Evolutionary conservation across 257 asterid genomes (phyloP).

Genomic region (Solanum rostratum): DNA sequence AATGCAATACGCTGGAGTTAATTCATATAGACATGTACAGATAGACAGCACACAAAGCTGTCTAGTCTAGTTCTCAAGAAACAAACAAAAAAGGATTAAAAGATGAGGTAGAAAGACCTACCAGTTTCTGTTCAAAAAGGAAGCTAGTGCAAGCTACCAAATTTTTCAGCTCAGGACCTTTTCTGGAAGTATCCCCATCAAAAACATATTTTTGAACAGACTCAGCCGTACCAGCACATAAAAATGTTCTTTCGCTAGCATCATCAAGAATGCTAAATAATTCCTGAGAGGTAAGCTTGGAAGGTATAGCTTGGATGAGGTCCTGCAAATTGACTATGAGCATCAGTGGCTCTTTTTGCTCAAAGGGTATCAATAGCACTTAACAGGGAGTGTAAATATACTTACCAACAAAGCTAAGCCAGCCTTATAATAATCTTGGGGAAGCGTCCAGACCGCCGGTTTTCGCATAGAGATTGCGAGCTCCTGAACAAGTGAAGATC

Average conservation of each 20-base stretch:
- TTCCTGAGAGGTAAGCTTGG: conserved; percentile 60
- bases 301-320: conserved; percentile 54
- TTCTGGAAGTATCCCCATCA: conserved; percentile 55
- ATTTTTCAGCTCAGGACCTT: conserved; percentile 68
- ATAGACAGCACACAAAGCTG: background rate
- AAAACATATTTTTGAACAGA: conserved; percentile 60
- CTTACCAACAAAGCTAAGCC: conserved; percentile 71
- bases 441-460: conserved; percentile 64
- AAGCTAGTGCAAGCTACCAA: conserved; percentile 73
- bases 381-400: background rate
- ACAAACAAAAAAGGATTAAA: background rate
- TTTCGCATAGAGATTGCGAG: conserved; percentile 48
- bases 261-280: conserved; percentile 79
- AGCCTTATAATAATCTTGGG: conserved; percentile 59
- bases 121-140: conserved; percentile 84
- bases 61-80: background rate
- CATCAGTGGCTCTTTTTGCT: background rate
- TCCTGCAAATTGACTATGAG: conserved; percentile 42
- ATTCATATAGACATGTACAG: background rate
- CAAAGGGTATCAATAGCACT: background rate
- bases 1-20: background rate
- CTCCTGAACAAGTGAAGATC: conserved; percentile 40
- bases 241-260: conserved; percentile 89
- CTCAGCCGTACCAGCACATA: conserved; percentile 89
- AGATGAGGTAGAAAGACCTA: conserved; percentile 16